A percentile compares a stretch with the other conserved stretches of the same genome.
Evolutionary conservation across 73 alveolate genomes (phyloP).

Genomic region (Paramecium sexaurelia): DNA sequence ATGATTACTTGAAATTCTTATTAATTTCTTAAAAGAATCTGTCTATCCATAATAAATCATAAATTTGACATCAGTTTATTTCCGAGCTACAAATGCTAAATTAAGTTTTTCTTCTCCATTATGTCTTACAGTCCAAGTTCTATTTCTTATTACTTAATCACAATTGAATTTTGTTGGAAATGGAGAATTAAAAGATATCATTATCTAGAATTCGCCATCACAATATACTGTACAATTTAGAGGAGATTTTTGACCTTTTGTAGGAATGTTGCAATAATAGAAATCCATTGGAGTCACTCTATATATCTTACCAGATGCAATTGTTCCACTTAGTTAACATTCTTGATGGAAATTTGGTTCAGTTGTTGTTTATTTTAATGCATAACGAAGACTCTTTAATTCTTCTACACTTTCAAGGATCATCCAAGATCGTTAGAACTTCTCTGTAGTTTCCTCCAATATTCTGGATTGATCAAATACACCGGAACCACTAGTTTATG

Average conservation of each 20-base stretch:
- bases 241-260: not conserved
- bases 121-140: constrained; percentile 1
- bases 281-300: not conserved
- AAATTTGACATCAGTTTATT: not conserved
- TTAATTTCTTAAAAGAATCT: not conserved
- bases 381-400: not conserved
- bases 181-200: not conserved
- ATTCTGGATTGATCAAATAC: not conserved
- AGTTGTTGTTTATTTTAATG: not conserved
- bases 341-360: not conserved
- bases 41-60: not conserved
- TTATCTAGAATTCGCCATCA: not conserved
- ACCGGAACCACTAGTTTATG: not conserved
- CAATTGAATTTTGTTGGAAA: not conserved
- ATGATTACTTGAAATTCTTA: not conserved
- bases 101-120: not conserved
- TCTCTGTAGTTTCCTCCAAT: not conserved
- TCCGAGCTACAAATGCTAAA: not conserved
- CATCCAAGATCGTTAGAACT: not conserved
- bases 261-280: not conserved
- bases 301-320: not conserved
- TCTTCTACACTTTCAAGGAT: not conserved
- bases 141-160: not conserved
- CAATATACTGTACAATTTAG: not conserved
- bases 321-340: not conserved